Evolutionary conservation across 768 basidiomycete species (phyloP).

Genomic region (Amanita polypyramis): DNA sequence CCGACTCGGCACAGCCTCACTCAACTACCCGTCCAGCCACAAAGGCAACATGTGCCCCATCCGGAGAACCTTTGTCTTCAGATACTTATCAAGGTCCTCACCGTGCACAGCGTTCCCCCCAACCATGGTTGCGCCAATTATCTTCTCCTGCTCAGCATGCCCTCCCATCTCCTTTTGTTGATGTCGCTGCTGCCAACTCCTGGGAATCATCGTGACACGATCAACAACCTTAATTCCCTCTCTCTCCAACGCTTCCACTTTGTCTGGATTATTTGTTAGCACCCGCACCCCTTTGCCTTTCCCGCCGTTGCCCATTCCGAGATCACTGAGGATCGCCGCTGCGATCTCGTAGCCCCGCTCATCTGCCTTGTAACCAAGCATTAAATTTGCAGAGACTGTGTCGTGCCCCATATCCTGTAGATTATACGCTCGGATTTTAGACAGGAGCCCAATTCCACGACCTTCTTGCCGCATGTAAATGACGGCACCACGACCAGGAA

Average conservation of each 20-base stretch:
- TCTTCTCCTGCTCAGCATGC: constrained; percentile 22
- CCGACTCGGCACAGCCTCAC: no score
- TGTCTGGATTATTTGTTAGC: constrained; percentile 97
- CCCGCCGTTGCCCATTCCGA: constrained; percentile 65
- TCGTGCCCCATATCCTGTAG: constrained; percentile 96
- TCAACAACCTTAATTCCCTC: constrained; percentile 79
- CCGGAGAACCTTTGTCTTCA: constrained; percentile 89
- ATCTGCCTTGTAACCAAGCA: constrained; percentile 92
- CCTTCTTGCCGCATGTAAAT: constrained; percentile 97
- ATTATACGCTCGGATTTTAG: constrained; percentile 96
- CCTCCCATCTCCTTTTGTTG: constrained; percentile 21
- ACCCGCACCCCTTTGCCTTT: constrained; percentile 54
- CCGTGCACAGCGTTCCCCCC: constrained; percentile 71
- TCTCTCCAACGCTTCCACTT: constrained; percentile 75
- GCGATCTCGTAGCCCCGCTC: constrained; percentile 91
- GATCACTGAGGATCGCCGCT: constrained; percentile 78
- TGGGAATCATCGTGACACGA: constrained; percentile 89
- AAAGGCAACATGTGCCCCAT: constrained; percentile 93
- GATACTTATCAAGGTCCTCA: constrained; percentile 86
- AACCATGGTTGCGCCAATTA: constrained; percentile 66
- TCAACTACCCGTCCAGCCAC: constrained; percentile 30
- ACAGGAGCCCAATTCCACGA: constrained; percentile 89
- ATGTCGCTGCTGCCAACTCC: constrained; percentile 62
- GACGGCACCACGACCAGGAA: constrained; percentile 85
- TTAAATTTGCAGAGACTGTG: constrained; percentile 94